phyloP scores from a whole-genome alignment of 805 yeast genomes.

The Kodamaea nitidulidarum region DNA sequence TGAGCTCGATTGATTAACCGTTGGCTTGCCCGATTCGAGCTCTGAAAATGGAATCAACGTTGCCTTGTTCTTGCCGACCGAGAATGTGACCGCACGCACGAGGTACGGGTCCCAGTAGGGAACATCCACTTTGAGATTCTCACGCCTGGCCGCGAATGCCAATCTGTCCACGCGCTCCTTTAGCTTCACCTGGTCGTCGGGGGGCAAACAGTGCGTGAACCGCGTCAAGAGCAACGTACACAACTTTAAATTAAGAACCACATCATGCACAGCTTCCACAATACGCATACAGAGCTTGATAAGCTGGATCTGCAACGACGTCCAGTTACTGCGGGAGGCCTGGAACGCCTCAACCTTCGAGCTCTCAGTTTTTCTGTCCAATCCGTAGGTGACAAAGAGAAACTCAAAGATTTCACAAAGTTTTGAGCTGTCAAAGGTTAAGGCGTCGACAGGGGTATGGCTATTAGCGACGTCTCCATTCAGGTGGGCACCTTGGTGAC shows the following conservation, averaged over 20 bases:
- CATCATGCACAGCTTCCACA: conserved; percentile 49
- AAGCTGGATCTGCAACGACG: conserved; percentile 51
- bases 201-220: conserved; percentile 50
- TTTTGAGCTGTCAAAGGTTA: background rate
- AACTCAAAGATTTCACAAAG: conserved; percentile 43
- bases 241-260: conserved; percentile 34
- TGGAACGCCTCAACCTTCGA: conserved; percentile 16
- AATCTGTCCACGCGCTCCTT: conserved; percentile 27
- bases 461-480: too few species aligned
- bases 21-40: conserved; percentile 13
- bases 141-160: conserved; percentile 19
- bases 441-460: too few species aligned
- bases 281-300: conserved; percentile 50
- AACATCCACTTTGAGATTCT: conserved; percentile 20
- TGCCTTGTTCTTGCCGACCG: conserved; percentile 20
- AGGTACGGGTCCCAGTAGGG: conserved; percentile 75
- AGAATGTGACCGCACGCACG: conserved; percentile 47
- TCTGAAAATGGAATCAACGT: conserved; percentile 42
- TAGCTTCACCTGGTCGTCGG: conserved; percentile 54
- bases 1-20: conserved; percentile 5
- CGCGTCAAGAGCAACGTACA: conserved; percentile 54
- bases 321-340: conserved; percentile 43
- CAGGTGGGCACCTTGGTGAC: too few species aligned
- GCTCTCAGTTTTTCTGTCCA: conserved; percentile 36
- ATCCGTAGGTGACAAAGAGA: conserved; percentile 52